These are phyloP conservation scores for Leishmania gerbilli DNA, from an alignment of 208 protist species.

Conservation along the genomic window DNA sequence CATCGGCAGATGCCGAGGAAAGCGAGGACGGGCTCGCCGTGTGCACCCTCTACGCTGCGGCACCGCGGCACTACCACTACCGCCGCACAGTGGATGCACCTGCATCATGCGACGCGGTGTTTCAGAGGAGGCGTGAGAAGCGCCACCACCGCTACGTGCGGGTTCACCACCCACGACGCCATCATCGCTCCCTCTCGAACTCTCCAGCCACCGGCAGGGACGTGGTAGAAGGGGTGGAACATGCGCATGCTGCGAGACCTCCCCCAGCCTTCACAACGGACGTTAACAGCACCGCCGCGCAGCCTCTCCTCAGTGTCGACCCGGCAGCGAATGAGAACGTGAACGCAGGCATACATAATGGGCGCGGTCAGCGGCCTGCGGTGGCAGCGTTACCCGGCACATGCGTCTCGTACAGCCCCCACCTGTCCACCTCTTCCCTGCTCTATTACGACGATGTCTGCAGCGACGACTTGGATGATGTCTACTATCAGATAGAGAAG, in stretches of 20 bases:
- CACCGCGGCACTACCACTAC: slow-evolving; percentile 26
- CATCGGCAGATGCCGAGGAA: neutral
- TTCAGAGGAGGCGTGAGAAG: slow-evolving; percentile 13
- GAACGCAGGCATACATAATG: neutral
- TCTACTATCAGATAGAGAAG: slow-evolving; percentile 36
- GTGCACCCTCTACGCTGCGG: slow-evolving; percentile 19
- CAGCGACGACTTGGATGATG: slow-evolving; percentile 34
- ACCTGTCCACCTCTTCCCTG: slow-evolving; percentile 44
- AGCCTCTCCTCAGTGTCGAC: neutral
- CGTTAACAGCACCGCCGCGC: neutral
- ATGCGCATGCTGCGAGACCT: neutral
- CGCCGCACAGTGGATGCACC: slow-evolving; percentile 13
- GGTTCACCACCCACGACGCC: slow-evolving; percentile 28
- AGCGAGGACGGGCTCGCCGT: neutral
- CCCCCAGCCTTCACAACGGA: neutral
- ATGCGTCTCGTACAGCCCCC: slow-evolving; percentile 15
- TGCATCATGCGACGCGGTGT: neutral
- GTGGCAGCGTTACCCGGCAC: neutral
- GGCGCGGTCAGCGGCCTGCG: neutral
- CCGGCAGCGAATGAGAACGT: neutral
- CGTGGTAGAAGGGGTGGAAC: neutral
- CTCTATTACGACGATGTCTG: slow-evolving; percentile 54
- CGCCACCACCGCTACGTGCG: slow-evolving; percentile 36
- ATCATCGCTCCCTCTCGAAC: neutral
- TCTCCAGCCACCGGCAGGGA: neutral